Evolutionary conservation across 1,139 yeast species (phyloP).

Genomic region (Arxiozyma slooffiae): DNA sequence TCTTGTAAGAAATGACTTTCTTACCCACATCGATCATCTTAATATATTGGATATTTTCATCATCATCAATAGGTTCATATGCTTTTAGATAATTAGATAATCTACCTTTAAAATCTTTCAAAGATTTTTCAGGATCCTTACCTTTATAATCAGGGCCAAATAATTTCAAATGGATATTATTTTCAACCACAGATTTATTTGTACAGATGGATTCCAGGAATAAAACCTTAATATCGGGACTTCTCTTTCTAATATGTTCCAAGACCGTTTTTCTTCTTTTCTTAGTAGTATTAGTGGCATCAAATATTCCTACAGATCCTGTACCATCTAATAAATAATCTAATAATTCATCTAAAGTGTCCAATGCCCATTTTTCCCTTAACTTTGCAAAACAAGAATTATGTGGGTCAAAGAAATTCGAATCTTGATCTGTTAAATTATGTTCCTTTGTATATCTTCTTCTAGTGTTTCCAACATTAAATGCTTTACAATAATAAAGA

Average conservation of each 20-base stretch:
- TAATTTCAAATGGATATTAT: constrained; percentile 72
- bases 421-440: constrained; percentile 41
- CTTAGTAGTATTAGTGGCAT: constrained; percentile 87
- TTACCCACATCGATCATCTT: constrained; percentile 95
- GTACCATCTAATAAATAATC: constrained; percentile 71
- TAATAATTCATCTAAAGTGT: constrained; percentile 73
- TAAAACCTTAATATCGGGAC: constrained; percentile 61
- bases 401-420: constrained; percentile 79
- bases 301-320: constrained; percentile 91
- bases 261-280: constrained; percentile 60
- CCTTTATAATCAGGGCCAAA: constrained; percentile 88
- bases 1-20: constrained; percentile 83
- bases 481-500: constrained; percentile 80
- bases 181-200: constrained; percentile 64
- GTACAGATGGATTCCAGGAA: constrained; percentile 84
- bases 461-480: constrained; percentile 90
- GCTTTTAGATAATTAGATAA: constrained; percentile 78
- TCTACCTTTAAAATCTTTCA: constrained; percentile 73
- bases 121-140: constrained; percentile 74
- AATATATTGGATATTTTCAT: constrained; percentile 72
- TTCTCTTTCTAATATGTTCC: constrained; percentile 58
- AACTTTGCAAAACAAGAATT: constrained; percentile 55
- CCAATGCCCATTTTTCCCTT: constrained; percentile 94
- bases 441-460: constrained; percentile 48
- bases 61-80: constrained; percentile 80